Base-by-base conservation (phyloP, 345 rosid species). In the Eucalyptus sideroxylon region DNA sequence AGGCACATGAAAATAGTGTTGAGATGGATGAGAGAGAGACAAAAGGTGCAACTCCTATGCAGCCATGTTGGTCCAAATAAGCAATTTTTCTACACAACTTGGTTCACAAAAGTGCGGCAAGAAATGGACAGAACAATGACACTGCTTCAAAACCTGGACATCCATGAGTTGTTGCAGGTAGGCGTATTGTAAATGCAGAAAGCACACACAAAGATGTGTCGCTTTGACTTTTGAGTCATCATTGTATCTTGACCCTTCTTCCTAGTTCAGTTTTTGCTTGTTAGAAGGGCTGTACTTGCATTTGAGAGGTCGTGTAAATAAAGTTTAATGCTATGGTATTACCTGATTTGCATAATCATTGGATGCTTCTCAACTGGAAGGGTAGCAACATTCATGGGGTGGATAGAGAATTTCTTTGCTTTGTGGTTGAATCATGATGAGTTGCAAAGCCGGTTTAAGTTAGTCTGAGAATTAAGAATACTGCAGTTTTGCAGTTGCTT, bases 1-100 rank as follows among this genome's bases (percentile, higher is more conserved):
- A 90, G 92, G 60, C 96, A 93, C 88, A 93, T 93, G 96, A 94
- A 94, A 89, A 91, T 92, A 45, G 94, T 92, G 86, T 31, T 94
- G 91, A 90, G 96, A 87, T 93, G 96, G 95, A 93, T 94, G 95
- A 53, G 26, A 53, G 59, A 53, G 59, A 53, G 59, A 53, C 26
- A 53, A 53, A 53, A 93, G 91, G 89, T 94, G 30, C 92, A 89
- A 90, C 91, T 92, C 16, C 89, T 94, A 6, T 93, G 96, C 94
- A 93, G 92, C 89, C 94, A 90, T 45, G 88, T 91, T 4, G 96
- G 91, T 21, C 94, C 92, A 42, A 91, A 91, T 86, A 94, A 92
- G 93, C 95, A 92, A 60, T 93, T 92, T 88, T 87, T 93, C 49
- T 92, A 91, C 56, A 93, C 95, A 44, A 93, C 95, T 87, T 94